These are phyloP conservation scores for Bodo saltans DNA, from an alignment of 78 protist species.

Conservation along the genomic window DNA sequence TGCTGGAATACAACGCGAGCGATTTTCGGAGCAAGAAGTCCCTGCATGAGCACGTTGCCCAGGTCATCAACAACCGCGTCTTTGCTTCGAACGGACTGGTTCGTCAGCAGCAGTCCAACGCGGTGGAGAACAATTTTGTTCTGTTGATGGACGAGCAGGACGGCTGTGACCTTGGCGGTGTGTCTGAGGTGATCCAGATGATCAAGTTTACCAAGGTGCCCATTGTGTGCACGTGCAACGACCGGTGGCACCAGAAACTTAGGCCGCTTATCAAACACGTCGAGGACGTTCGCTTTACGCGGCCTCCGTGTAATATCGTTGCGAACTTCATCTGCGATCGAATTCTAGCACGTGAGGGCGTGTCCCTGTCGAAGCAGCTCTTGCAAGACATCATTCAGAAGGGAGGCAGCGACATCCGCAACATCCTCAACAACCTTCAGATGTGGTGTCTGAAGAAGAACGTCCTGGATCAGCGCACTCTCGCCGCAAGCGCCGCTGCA, in stretches of 20 bases:
- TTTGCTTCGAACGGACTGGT: constrained; percentile 14
- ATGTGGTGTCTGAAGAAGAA: not conserved
- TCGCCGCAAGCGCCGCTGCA: not conserved
- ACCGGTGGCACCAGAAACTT: constrained; percentile 58
- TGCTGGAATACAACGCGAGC: constrained; percentile 89
- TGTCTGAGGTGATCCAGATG: constrained; percentile 57
- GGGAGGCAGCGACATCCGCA: constrained; percentile 45
- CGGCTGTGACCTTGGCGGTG: constrained; percentile 98
- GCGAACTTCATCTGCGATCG: constrained; percentile 5
- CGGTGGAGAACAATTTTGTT: constrained; percentile 2
- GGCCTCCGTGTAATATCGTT: constrained; percentile 26
- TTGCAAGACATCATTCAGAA: constrained; percentile 26
- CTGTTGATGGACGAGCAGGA: constrained; percentile 94
- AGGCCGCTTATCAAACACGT: constrained; percentile 62
- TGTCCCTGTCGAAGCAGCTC: not conserved
- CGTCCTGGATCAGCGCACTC: not conserved
- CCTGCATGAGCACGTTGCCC: constrained; percentile 32
- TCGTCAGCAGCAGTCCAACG: constrained; percentile 17
- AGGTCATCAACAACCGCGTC: constrained; percentile 24
- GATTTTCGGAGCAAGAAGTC: constrained; percentile 78
- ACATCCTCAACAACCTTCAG: constrained; percentile 49
- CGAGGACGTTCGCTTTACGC: constrained; percentile 64
- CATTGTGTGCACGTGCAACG: constrained; percentile 94
- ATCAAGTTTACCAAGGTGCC: constrained; percentile 73
- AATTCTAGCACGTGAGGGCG: constrained; percentile 34